phyloP scores from a whole-genome alignment of 352 stramenopile genomes.

The Peronospora farinosa region DNA sequence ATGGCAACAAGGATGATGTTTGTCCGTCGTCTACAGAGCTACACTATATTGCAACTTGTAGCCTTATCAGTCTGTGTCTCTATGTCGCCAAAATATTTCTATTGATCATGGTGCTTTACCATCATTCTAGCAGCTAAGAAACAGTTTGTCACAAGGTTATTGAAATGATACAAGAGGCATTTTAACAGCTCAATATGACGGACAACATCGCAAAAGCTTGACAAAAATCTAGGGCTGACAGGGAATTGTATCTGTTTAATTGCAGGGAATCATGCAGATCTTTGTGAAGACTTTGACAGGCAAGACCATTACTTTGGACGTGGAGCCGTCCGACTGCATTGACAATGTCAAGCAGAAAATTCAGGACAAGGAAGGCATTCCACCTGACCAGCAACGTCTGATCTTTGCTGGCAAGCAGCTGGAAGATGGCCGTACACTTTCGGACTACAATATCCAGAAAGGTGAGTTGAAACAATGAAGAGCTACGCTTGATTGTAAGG shows the following conservation, averaged over 20 bases:
- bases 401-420: slow-evolving; percentile 99
- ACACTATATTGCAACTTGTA: background rate
- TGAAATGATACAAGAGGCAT: slow-evolving; percentile 1
- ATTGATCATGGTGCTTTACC: background rate
- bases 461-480: slow-evolving; percentile 3
- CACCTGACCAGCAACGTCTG: slow-evolving; percentile 98
- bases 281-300: slow-evolving; percentile 98
- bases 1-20: background rate
- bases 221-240: slow-evolving; percentile 18
- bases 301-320: slow-evolving; percentile 96
- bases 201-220: slow-evolving; percentile 4
- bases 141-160: slow-evolving; percentile 3
- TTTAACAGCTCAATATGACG: background rate
- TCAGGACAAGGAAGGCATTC: slow-evolving; percentile 99
- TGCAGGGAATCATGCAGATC: slow-evolving; percentile 88
- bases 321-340: slow-evolving; percentile 98
- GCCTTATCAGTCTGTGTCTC: background rate
- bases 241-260: background rate
- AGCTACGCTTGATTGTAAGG: background rate
- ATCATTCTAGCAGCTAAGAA: slow-evolving; percentile 4
- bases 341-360: slow-evolving; percentile 99
- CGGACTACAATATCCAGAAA: slow-evolving; percentile 95
- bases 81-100: background rate
- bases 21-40: slow-evolving; percentile 3
- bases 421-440: slow-evolving; percentile 91